phyloP scores from a whole-genome alignment of 257 asterid species.

The Marsdenia floribunda region DNA sequence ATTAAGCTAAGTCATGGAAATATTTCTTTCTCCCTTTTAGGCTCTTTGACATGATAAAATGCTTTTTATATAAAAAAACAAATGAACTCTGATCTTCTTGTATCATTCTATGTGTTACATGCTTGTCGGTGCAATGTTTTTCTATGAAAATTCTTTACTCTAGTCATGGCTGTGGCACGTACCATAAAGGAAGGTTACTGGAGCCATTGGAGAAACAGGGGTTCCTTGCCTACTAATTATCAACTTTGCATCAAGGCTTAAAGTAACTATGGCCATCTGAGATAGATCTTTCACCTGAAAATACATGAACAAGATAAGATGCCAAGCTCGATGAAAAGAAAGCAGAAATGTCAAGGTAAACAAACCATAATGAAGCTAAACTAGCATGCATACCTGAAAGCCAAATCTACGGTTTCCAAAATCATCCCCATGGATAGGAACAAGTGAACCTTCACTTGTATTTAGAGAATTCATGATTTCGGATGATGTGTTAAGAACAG shows the following conservation, averaged over 20 bases:
- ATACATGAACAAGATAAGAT: background rate
- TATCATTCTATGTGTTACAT: background rate
- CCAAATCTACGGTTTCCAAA: slow-evolving; percentile 82
- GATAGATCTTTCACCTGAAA: slow-evolving; percentile 57
- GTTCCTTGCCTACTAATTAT: slow-evolving; percentile 73
- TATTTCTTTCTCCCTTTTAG: background rate
- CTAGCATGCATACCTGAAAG: slow-evolving; percentile 54
- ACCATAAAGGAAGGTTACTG: slow-evolving; percentile 89
- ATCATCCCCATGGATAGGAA: slow-evolving; percentile 56
- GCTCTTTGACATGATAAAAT: background rate
- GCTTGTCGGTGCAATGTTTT: background rate
- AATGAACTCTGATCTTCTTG: background rate
- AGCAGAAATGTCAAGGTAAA: background rate
- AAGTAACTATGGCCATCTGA: slow-evolving; percentile 54
- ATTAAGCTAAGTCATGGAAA: background rate
- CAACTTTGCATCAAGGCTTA: slow-evolving; percentile 53
- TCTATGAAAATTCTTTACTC: background rate
- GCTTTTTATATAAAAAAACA: background rate
- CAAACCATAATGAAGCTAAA: background rate
- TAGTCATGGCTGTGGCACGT: slow-evolving; percentile 12
- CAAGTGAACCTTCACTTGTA: slow-evolving; percentile 57
- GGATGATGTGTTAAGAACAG: slow-evolving; percentile 67
- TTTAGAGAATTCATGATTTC: slow-evolving; percentile 63
- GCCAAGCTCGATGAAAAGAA: background rate
- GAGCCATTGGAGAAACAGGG: slow-evolving; percentile 66